These are phyloP conservation scores for Heteromeles arbutifolia DNA, from an alignment of 306 rosid genomes.

Conservation along the genomic window DNA sequence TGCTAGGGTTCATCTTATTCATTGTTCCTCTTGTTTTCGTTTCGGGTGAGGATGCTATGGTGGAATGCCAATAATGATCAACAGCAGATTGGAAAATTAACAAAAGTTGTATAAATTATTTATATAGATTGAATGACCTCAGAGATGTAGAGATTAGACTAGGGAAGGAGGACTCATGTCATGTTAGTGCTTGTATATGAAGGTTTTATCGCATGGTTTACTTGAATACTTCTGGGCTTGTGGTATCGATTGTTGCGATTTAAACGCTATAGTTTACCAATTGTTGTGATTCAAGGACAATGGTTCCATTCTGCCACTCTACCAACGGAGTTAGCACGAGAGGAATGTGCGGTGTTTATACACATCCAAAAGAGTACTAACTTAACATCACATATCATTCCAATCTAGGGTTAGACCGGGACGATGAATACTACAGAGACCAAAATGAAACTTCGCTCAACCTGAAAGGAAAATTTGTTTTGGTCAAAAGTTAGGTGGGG, in stretches of 20 bases:
- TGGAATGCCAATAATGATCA: not conserved
- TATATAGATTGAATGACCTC: not conserved
- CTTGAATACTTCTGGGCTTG: not conserved
- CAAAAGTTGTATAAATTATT: constrained; percentile 13
- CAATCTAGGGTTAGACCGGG: too few relatives aligned
- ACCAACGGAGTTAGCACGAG: too few relatives aligned
- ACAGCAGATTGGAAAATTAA: constrained; percentile 2
- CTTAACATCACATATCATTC: too few relatives aligned
- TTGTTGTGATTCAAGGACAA: not conserved
- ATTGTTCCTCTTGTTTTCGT: not conserved
- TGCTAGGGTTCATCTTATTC: constrained; percentile 6
- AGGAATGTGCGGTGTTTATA: too few relatives aligned
- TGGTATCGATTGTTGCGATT: not conserved
- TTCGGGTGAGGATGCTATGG: not conserved
- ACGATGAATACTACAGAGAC: too few relatives aligned
- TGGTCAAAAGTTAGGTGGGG: too few relatives aligned
- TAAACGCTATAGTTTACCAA: not conserved
- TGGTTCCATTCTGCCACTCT: too few relatives aligned
- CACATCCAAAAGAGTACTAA: too few relatives aligned
- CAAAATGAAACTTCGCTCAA: too few relatives aligned
- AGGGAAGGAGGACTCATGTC: not conserved
- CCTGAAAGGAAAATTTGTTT: too few relatives aligned
- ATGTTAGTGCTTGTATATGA: not conserved
- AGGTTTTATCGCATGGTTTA: not conserved
- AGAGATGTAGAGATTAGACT: constrained; percentile 6